Percentiles rank a stretch among this genome's conserved stretches.
Conservation (phyloP, 1,139 yeast genomes). For the Yamadazyma pseudoaaseri region DNA sequence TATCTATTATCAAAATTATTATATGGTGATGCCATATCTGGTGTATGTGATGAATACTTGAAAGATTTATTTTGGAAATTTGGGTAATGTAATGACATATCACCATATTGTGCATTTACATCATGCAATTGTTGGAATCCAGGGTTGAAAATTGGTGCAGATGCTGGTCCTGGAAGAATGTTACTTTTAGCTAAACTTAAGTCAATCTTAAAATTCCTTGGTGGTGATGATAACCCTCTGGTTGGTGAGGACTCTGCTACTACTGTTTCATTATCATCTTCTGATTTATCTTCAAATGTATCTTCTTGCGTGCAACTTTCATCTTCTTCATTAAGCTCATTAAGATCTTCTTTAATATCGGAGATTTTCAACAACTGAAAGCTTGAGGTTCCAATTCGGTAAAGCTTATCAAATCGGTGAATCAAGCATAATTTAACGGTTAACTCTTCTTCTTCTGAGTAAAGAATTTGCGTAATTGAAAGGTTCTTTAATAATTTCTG, state of each 20-base stretch:
- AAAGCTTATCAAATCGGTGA: conserved; percentile 23
- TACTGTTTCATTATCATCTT: conserved; percentile 43
- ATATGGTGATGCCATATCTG: conserved; percentile 16
- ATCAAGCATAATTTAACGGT: conserved; percentile 25
- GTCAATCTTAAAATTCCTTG: conserved; percentile 20
- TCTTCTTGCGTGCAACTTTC: conserved; percentile 3
- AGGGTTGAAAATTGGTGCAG: conserved; percentile 38
- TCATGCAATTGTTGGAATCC: conserved; percentile 2
- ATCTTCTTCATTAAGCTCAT: conserved; percentile 10
- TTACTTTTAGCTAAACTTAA: conserved; percentile 11
- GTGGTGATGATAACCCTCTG: conserved; percentile 18
- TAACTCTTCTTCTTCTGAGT: conserved; percentile 16
- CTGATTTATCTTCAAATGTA: conserved; percentile 2
- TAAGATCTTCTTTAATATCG: conserved; percentile 8
- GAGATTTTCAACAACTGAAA: conserved; percentile 7
- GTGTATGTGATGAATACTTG: conserved; percentile 7
- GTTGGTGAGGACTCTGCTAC: conserved; percentile 41
- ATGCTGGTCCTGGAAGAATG: conserved; percentile 27
- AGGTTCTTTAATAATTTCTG: conserved; percentile 18
- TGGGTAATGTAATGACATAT: neutral
- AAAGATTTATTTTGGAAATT: neutral
- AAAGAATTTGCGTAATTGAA: conserved; percentile 31
- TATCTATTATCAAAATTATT: conserved; percentile 6
- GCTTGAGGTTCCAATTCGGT: conserved; percentile 9
- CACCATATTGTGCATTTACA: neutral